A percentile compares a stretch with the other conserved stretches of the same genome.
phyloP scores from a whole-genome alignment of 169 alveolate genomes.

The Cryptosporidium andersoni region DNA sequence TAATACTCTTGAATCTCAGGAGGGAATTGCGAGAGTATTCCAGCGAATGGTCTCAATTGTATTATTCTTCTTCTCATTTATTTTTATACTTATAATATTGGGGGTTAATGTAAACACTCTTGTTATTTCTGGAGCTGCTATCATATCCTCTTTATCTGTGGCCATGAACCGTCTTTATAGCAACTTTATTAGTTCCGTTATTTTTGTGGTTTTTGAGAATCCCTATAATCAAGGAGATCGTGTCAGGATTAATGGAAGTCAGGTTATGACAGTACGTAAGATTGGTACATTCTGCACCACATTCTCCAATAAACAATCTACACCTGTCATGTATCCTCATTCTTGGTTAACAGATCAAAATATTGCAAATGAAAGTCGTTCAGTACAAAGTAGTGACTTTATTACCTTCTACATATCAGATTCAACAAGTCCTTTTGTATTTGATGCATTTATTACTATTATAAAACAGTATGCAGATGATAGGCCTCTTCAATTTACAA shows the following conservation, averaged over 20 bases:
- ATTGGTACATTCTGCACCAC: slow-evolving; percentile 86
- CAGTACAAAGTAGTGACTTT: slow-evolving; percentile 81
- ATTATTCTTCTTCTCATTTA: slow-evolving; percentile 78
- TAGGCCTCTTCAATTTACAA: slow-evolving; percentile 84
- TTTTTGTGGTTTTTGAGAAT: slow-evolving; percentile 86
- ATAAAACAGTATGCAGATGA: slow-evolving; percentile 79
- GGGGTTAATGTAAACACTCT: slow-evolving; percentile 86
- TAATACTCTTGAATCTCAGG: slow-evolving; percentile 75
- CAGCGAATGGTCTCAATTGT: slow-evolving; percentile 80
- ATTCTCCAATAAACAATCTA: slow-evolving; percentile 82
- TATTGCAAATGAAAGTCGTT: slow-evolving; percentile 84
- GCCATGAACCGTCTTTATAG: slow-evolving; percentile 85
- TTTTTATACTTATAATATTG: slow-evolving; percentile 79
- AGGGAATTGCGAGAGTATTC: slow-evolving; percentile 82
- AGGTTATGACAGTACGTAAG: slow-evolving; percentile 81
- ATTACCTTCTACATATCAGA: slow-evolving; percentile 79
- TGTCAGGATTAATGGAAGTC: slow-evolving; percentile 83
- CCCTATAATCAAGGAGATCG: slow-evolving; percentile 88
- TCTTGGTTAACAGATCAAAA: slow-evolving; percentile 81
- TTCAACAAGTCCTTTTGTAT: slow-evolving; percentile 82
- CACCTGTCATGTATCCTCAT: slow-evolving; percentile 82
- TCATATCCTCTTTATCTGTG: slow-evolving; percentile 84
- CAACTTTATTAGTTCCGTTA: slow-evolving; percentile 85
- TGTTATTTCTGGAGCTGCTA: slow-evolving; percentile 88
- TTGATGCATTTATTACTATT: slow-evolving; percentile 77